phyloP scores from a whole-genome alignment of 2,329 filamentous ascomycete genomes.

The Cryphonectria parasitica region DNA sequence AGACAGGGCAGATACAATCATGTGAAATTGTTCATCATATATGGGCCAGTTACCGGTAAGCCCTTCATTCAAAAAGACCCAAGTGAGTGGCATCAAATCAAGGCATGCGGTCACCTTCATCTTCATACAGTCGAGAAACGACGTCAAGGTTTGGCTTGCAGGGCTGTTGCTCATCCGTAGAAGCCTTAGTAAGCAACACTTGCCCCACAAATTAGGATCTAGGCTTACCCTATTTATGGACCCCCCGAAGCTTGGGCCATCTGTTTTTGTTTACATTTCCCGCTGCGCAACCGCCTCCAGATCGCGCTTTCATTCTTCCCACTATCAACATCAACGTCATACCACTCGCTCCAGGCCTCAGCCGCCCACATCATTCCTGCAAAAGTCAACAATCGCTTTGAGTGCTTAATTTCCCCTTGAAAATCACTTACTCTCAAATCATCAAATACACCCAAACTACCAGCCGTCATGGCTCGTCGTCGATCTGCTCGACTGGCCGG shows the following conservation, averaged over 20 bases:
- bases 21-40: neutral
- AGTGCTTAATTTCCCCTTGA: neutral
- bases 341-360: conserved; percentile 9
- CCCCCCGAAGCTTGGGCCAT: conserved; percentile 16
- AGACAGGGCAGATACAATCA: neutral
- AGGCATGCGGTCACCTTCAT: neutral
- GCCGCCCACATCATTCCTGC: neutral
- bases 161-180: neutral
- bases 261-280: conserved; percentile 25
- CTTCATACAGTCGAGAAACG: neutral
- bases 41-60: neutral
- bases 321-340: conserved; percentile 21
- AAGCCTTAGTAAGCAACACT: neutral
- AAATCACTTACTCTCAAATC: neutral
- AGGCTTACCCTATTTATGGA: neutral
- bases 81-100: neutral
- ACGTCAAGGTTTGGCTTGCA: neutral
- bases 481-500: conserved; percentile 30
- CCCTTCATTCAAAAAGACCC: too few species aligned
- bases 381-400: neutral
- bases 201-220: neutral
- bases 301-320: conserved; percentile 16
- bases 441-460: neutral
- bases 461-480: conserved; percentile 27
- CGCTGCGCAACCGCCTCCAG: conserved; percentile 19